Conservation (phyloP, 2,329 filamentous ascomycete genomes). For the Colletotrichum falcatum region DNA sequence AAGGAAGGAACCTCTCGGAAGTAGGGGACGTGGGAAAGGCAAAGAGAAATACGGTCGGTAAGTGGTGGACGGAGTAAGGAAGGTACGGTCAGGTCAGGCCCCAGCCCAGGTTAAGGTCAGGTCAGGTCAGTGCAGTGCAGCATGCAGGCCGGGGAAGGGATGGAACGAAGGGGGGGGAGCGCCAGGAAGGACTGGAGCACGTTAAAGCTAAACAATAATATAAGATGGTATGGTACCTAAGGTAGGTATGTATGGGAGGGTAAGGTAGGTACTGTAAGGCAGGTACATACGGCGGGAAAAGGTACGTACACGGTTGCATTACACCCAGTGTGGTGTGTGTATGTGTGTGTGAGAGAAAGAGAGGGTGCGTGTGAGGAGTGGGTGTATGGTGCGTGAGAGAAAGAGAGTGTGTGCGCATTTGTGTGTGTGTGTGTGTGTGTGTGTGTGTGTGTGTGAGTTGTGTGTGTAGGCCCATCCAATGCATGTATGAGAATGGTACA, state of each 20-base stretch:
- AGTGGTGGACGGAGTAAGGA: conserved; percentile 18
- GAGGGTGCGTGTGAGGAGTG: neutral
- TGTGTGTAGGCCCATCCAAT: conserved; percentile 6
- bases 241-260: conserved; percentile 24
- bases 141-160: conserved; percentile 39
- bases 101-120: conserved; percentile 37
- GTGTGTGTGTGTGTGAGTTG: neutral
- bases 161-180: conserved; percentile 17
- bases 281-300: neutral
- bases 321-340: neutral
- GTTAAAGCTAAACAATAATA: conserved; percentile 42
- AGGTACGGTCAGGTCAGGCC: conserved; percentile 35
- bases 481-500: conserved; percentile 6
- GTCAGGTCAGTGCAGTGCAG: conserved; percentile 38
- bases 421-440: neutral
- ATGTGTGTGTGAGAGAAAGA: neutral
- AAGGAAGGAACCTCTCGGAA: conserved; percentile 23
- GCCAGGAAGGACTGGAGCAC: conserved; percentile 34
- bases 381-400: neutral
- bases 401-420: neutral
- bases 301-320: conserved; percentile 2
- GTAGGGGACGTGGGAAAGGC: conserved; percentile 38
- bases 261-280: conserved; percentile 18
- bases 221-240: conserved; percentile 27
- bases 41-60: conserved; percentile 40